These are phyloP conservation scores for Tetrapisispora fleetii DNA, from an alignment of 805 yeast species.

Conservation along the genomic window DNA sequence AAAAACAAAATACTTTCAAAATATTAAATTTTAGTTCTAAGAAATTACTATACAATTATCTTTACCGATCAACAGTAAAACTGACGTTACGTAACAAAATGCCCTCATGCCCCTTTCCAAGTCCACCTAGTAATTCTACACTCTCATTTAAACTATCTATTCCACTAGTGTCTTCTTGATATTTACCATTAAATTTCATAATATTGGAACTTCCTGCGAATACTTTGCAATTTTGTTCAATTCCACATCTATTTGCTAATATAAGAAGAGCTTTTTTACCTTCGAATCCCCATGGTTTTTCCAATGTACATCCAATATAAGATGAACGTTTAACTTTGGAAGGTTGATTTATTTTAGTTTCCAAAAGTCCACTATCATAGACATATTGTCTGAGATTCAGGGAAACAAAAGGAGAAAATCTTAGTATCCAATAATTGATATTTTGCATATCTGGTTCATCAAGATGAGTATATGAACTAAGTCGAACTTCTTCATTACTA, in stretches of 20 bases:
- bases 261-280: conserved; percentile 34
- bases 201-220: conserved; percentile 62
- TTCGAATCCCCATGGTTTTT: conserved; percentile 21
- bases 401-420: conserved; percentile 55
- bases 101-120: conserved; percentile 61
- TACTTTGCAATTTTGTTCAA: conserved; percentile 48
- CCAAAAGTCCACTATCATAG: conserved; percentile 6
- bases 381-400: conserved; percentile 23
- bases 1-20: too few relatives aligned
- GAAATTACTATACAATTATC: not conserved
- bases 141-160: conserved; percentile 38
- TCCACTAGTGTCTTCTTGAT: conserved; percentile 13
- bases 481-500: conserved; percentile 4
- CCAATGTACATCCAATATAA: conserved; percentile 15
- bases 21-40: too few relatives aligned
- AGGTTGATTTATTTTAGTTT: conserved; percentile 1
- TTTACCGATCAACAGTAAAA: conserved; percentile 20
- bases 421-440: conserved; percentile 62
- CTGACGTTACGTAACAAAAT: conserved; percentile 50
- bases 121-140: conserved; percentile 43
- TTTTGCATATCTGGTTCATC: conserved; percentile 38
- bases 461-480: conserved; percentile 19
- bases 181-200: conserved; percentile 40
- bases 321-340: conserved; percentile 5
- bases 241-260: conserved; percentile 64